Evolutionary conservation across 345 rosid genomes (phyloP), one percentile per base, ranked within the genome.

Genomic region (Mercurialis annua): DNA sequence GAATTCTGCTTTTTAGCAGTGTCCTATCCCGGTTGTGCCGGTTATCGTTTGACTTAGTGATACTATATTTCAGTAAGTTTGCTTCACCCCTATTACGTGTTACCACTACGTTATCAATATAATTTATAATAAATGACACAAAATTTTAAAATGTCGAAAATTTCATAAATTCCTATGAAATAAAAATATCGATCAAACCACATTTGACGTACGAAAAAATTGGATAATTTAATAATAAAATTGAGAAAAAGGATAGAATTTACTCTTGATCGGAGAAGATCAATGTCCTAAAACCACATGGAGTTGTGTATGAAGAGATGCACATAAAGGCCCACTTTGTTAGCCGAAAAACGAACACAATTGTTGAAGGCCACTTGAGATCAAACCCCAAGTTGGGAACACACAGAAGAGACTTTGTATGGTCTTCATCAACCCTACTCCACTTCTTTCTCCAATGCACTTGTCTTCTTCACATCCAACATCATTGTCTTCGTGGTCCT

Each of bases 391-490:
- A 31, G 48, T 77, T 71, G 82, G 89, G 81, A 84, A 81, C 87
- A 84, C 64, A 47, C 6, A 30, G 55, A 68, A 58, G 27, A 33
- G 20, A 14, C 2, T 1, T 21, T 34, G 59, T 34, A 26, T 18
- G 49, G 31, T 73, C 80, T 61, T 33, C 48, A 54, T 40, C 62
- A 67, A 65, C 51, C 44, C 73, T 59, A 72, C 73, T 71, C 77
- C 85, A 75, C 79, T 74, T 75, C 83, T 80, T 71, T 77, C 92
- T 84, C 86, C 81, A 71, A 72, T 73, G 90, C 86, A 76, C 54
- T 81, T 92, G 96, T 90, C 97, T 66, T 87, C 85, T 67, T 81
- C 90, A 81, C 70, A 72, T 78, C 87, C 92, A 86, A 85, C 97
- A 85, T 81, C 88, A 74, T 81, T 80, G 67, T 83, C 85, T 50